A percentile compares a stretch with the other conserved stretches of the same genome.
These are phyloP conservation scores for Ustilago shanxiensis DNA, from an alignment of 1,284 basidiomycete genomes.

Conservation along the genomic window DNA sequence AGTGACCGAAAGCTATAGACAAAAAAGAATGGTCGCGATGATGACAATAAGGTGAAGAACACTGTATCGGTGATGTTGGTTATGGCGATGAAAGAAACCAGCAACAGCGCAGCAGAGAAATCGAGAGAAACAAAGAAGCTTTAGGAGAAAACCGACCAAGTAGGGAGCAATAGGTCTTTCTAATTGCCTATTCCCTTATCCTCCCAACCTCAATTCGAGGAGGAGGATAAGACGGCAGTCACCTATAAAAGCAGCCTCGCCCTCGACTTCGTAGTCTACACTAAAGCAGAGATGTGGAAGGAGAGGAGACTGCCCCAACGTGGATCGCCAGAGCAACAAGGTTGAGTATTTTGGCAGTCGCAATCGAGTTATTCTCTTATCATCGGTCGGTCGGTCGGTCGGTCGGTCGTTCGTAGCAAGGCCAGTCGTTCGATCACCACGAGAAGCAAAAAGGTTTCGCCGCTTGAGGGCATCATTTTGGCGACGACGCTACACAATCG, in stretches of 20 bases:
- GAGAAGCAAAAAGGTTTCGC: constrained; percentile 14
- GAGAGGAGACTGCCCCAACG: constrained; percentile 23
- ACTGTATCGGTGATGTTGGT: too few relatives aligned
- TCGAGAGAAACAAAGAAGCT: constrained; percentile 2
- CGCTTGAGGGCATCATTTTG: constrained; percentile 47
- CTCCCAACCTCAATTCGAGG: constrained; percentile 4
- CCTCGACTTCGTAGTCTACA: too few relatives aligned
- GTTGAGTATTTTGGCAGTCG: constrained; percentile 25
- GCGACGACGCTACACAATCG: constrained; percentile 26
- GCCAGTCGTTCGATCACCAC: constrained; percentile 10
- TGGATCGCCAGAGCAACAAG: constrained; percentile 46
- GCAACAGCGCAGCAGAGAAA: constrained; percentile 8
- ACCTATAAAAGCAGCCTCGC: constrained; percentile 16
- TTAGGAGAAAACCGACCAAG: constrained; percentile 22
- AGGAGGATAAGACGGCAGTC: constrained; percentile 44
- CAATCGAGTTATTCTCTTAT: constrained; percentile 8
- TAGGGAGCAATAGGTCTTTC: constrained; percentile 50
- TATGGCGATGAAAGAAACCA: too few relatives aligned
- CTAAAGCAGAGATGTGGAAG: background rate
- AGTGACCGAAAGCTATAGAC: too few relatives aligned
- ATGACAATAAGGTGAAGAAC: background rate
- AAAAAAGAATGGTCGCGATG: background rate
- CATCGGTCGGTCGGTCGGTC: constrained; percentile 10
- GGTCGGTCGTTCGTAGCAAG: constrained; percentile 1
- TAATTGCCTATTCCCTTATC: constrained; percentile 50